Evolutionary conservation across 225 moss, liverwort and hornwort species (phyloP), one percentile per base, ranked within the genome.

Genomic region (Pseudoscleropodium purum): DNA sequence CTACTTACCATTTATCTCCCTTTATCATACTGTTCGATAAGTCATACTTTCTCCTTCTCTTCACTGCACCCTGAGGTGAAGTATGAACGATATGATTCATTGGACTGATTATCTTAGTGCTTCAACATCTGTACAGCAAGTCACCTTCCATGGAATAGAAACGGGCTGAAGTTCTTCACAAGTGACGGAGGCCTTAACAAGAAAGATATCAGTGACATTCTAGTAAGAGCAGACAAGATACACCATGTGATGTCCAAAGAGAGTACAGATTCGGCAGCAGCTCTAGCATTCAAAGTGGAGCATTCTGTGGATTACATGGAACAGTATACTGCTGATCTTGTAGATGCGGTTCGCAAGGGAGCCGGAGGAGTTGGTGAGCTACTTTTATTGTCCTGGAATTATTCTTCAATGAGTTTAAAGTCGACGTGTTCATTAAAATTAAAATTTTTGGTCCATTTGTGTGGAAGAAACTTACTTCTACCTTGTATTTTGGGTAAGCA

Each of bases 141-240:
- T 92, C 98, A 98, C 91, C 95, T 98, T 90, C 98, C 98, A 34
- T 98, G 89, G 87, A 98, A 98, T 87, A 94, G 98, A 79, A 98
- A 98, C 86, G 98, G 98, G 70, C 93, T 98, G 87, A 98, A 98
- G 93, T 98, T 98, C 78, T 98, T 98, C 85, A 98, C 98, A 69
- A 95, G 83, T 86, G 92, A 92, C 73, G 98, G 98, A 85, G 98
- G 98, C 68, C 96, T 98, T 75, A 96, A 94, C 86, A 98, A 97
- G 91, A 94, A 92, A 49, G 97, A 98, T 76, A 98, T 98, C 84
- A 37, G 90, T 67, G 98, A 98, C 87, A 93, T 98, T 90, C 87
- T 98, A 84, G 86, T 91, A 85, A 95, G 95, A 84, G 98, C 97
- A 51, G 91, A 97, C 84, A 96, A 95, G 86, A 94, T 98, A 56